phyloP scores from a whole-genome alignment of 2,329 filamentous ascomycete species.

The Exutisphaerella laricina region DNA sequence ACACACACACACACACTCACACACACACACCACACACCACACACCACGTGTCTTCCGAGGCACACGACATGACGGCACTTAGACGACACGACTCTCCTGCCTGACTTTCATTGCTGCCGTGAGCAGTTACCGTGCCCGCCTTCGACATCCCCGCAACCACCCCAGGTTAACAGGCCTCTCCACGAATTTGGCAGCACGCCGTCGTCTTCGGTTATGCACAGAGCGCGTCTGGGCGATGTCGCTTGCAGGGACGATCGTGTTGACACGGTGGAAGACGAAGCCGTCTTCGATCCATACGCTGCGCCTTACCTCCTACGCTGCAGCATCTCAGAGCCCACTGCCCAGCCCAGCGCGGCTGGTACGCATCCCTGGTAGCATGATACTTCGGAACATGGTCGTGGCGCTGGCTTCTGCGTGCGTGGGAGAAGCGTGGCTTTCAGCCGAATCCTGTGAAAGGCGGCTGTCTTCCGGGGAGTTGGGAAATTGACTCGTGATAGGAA shows the following conservation, averaged over 20 bases:
- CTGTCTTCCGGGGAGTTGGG: no score
- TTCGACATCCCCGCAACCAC: conserved; percentile 1
- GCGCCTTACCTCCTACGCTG: neutral
- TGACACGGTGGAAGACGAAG: neutral
- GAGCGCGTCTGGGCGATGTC: neutral
- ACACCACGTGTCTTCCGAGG: neutral
- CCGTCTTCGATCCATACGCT: neutral
- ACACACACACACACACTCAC: no score
- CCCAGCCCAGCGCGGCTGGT: no score
- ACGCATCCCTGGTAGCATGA: no score
- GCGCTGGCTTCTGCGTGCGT: neutral
- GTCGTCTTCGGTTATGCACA: conserved; percentile 1
- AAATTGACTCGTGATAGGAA: neutral
- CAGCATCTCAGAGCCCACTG: no score
- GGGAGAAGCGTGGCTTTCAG: neutral
- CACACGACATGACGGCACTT: neutral
- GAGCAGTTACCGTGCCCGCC: neutral
- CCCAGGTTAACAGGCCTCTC: conserved; percentile 4
- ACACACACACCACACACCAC: no score
- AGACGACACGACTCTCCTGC: neutral
- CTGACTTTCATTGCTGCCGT: conserved; percentile 1
- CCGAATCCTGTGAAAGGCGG: neutral
- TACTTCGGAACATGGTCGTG: no score
- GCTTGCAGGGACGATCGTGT: neutral
- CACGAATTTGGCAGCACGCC: neutral